These are phyloP conservation scores for Pseudogymnoascus sp. DNA, from an alignment of 2,329 filamentous ascomycete species.

Conservation along the genomic window DNA sequence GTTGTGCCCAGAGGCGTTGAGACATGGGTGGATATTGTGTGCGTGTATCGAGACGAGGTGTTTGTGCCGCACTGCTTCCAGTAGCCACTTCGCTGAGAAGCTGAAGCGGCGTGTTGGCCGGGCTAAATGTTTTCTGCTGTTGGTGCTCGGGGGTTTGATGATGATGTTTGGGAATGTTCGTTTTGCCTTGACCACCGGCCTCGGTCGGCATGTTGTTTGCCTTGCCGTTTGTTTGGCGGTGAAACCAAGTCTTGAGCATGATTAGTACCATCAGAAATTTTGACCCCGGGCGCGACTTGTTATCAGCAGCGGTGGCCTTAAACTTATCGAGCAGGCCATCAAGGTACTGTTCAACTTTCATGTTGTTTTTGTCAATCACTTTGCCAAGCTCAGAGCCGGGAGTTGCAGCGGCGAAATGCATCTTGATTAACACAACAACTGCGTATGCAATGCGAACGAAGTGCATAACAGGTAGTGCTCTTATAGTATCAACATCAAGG, in stretches of 20 bases:
- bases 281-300: constrained; percentile 57
- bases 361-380: constrained; percentile 60
- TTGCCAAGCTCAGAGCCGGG: constrained; percentile 61
- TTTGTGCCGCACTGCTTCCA: constrained; percentile 27
- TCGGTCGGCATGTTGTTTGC: neutral
- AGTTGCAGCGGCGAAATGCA: constrained; percentile 54
- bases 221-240: constrained; percentile 29
- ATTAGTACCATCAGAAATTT: constrained; percentile 67
- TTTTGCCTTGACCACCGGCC: constrained; percentile 15
- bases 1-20: constrained; percentile 17
- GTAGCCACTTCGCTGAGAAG: constrained; percentile 38
- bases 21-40: constrained; percentile 18
- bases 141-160: constrained; percentile 19
- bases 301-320: constrained; percentile 53
- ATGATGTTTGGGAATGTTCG: constrained; percentile 19
- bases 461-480: constrained; percentile 44
- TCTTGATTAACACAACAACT: constrained; percentile 52
- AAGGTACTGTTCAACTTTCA: constrained; percentile 61
- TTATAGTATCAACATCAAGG: constrained; percentile 42
- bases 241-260: constrained; percentile 61
- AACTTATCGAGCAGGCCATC: constrained; percentile 66
- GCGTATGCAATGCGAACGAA: constrained; percentile 51
- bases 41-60: constrained; percentile 20
- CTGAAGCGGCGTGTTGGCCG: constrained; percentile 33
- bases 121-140: constrained; percentile 23